These are phyloP conservation scores for Apiospora marii DNA, from an alignment of 2,329 filamentous ascomycete species.

Conservation along the genomic window DNA sequence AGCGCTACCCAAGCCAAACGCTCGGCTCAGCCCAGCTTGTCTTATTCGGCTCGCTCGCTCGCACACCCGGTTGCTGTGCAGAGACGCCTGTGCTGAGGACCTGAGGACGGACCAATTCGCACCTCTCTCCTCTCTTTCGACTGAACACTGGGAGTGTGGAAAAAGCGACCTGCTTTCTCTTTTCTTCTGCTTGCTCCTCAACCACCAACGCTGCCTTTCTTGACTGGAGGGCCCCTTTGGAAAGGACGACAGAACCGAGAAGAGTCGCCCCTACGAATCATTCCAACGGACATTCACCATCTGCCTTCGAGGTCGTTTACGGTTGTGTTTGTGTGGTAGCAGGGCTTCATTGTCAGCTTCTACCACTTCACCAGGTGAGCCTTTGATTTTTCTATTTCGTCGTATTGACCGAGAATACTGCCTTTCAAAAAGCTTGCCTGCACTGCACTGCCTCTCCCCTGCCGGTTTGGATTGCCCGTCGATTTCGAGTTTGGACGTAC, in stretches of 20 bases:
- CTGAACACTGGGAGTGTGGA: not conserved
- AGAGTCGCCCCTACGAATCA: constrained; percentile 1
- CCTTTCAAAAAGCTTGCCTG: constrained; percentile 3
- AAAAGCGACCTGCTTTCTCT: constrained; percentile 19
- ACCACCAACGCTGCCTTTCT: constrained; percentile 13
- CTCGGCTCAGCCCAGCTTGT: constrained; percentile 7
- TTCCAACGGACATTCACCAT: not conserved
- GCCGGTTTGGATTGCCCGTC: constrained; percentile 3
- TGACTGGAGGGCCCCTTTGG: constrained; percentile 3
- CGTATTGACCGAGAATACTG: not conserved
- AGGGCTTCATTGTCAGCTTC: constrained; percentile 16
- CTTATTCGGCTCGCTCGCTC: constrained; percentile 19
- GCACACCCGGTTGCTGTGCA: constrained; percentile 24
- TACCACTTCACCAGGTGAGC: constrained; percentile 18
- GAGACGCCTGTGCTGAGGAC: constrained; percentile 24
- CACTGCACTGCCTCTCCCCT: constrained; percentile 9
- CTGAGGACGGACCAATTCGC: constrained; percentile 15
- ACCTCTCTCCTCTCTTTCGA: not conserved
- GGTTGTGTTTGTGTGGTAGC: constrained; percentile 21
- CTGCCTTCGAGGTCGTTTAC: constrained; percentile 9
- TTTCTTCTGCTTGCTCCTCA: constrained; percentile 11
- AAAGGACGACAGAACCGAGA: constrained; percentile 21
- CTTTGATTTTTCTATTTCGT: not conserved
- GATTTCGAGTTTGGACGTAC: constrained; percentile 8
- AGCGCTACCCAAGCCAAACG: constrained; percentile 18